Conservation (phyloP, 306 rosid genomes). For the Cicer cuneatum region DNA sequence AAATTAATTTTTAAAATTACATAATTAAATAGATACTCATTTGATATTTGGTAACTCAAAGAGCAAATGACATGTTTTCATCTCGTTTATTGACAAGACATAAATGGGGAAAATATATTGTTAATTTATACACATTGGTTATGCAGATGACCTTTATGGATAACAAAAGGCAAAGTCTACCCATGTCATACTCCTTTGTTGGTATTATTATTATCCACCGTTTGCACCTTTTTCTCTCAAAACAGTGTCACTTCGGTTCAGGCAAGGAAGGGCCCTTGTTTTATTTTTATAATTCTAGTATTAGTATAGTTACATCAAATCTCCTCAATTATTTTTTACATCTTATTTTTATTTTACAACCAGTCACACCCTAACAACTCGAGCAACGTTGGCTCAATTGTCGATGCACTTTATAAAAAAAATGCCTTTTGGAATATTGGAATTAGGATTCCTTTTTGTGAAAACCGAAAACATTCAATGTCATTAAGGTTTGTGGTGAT, state of each 20-base stretch:
- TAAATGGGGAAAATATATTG: neutral
- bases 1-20: too few species aligned
- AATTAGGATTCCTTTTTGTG: neutral
- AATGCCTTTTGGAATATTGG: neutral
- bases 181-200: too few species aligned
- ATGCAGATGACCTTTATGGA: constrained; percentile 12
- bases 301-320: too few species aligned
- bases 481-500: neutral
- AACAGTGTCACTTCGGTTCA: too few species aligned
- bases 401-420: neutral
- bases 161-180: neutral
- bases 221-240: too few species aligned
- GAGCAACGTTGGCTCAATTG: neutral
- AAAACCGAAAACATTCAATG: neutral
- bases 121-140: neutral
- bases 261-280: too few species aligned
- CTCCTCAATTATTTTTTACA: too few species aligned
- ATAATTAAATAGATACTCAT: too few species aligned
- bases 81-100: neutral
- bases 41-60: constrained; percentile 27
- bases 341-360: too few species aligned
- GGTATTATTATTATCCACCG: too few species aligned
- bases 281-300: too few species aligned
- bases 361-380: too few species aligned
- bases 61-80: constrained; percentile 9